These are phyloP conservation scores for Albifimbria verrucaria DNA, from an alignment of 2,329 filamentous ascomycete genomes.

Conservation along the genomic window DNA sequence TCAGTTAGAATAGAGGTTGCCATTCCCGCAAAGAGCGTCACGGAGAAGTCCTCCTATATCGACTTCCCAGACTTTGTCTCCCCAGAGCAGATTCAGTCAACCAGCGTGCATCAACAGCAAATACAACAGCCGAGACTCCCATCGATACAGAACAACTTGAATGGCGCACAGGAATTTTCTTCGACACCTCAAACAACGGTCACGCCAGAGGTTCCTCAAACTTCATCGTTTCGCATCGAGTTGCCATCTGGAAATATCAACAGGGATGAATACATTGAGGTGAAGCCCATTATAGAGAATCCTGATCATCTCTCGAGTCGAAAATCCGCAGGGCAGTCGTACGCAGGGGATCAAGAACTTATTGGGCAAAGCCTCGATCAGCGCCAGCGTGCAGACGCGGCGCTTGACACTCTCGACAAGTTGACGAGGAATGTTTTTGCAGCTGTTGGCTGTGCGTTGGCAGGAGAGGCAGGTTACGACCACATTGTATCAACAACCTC, in stretches of 20 bases:
- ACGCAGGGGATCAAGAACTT: slow-evolving; percentile 51
- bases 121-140: slow-evolving; percentile 9
- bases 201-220: slow-evolving; percentile 15
- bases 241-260: slow-evolving; percentile 42
- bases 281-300: slow-evolving; percentile 44
- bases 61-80: slow-evolving; percentile 24
- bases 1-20: slow-evolving; percentile 43
- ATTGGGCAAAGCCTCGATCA: slow-evolving; percentile 69
- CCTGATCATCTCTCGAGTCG: slow-evolving; percentile 46
- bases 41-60: slow-evolving; percentile 34
- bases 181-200: slow-evolving; percentile 1
- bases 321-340: slow-evolving; percentile 50
- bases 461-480: slow-evolving; percentile 51
- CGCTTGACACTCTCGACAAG: slow-evolving; percentile 66
- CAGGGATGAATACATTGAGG: slow-evolving; percentile 49
- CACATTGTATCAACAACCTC: slow-evolving; percentile 51
- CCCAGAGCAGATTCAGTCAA: slow-evolving; percentile 13
- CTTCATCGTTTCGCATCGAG: slow-evolving; percentile 43
- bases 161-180: too few species aligned
- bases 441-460: slow-evolving; percentile 67
- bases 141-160: slow-evolving; percentile 7
- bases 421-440: slow-evolving; percentile 72
- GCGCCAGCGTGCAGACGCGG: slow-evolving; percentile 73
- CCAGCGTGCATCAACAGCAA: slow-evolving; percentile 9
- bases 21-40: slow-evolving; percentile 40